These are phyloP conservation scores for Gynostemma pentaphyllum DNA, from an alignment of 306 rosid genomes.

Conservation along the genomic window DNA sequence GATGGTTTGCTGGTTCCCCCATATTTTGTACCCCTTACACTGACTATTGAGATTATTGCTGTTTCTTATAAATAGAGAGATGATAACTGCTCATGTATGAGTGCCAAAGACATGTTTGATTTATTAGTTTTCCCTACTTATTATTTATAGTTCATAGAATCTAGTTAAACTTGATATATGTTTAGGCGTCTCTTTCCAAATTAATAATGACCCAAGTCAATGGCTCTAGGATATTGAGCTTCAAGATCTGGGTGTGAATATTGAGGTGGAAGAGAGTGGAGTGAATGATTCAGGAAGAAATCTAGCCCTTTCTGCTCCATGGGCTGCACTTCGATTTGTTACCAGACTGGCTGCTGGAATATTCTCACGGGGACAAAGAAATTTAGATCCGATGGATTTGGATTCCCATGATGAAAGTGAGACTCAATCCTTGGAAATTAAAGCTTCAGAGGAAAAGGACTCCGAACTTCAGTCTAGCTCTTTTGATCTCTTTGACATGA, in stretches of 20 bases:
- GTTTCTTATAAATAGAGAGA: background rate
- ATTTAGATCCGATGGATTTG: slow-evolving; percentile 28
- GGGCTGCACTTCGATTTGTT: slow-evolving; percentile 79
- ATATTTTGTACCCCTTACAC: background rate
- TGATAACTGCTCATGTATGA: no score
- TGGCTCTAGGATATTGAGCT: slow-evolving; percentile 50
- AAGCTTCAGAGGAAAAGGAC: slow-evolving; percentile 23
- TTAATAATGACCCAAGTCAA: background rate
- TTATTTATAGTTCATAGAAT: background rate
- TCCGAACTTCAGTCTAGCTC: slow-evolving; percentile 39
- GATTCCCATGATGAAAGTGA: slow-evolving; percentile 38
- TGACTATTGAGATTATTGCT: background rate
- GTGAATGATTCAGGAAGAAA: slow-evolving; percentile 47
- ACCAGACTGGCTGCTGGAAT: slow-evolving; percentile 84
- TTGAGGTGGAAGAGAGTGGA: slow-evolving; percentile 56
- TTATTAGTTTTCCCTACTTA: background rate
- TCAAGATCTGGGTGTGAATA: slow-evolving; percentile 31
- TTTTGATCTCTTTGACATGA: slow-evolving; percentile 20
- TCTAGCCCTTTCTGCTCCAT: slow-evolving; percentile 73
- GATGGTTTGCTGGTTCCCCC: no score
- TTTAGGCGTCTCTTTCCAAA: background rate
- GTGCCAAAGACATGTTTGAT: no score
- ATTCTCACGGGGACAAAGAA: slow-evolving; percentile 74
- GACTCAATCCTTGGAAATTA: slow-evolving; percentile 22
- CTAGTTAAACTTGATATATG: background rate